Percentiles rank a stretch among this genome's conserved stretches.
phyloP scores from a whole-genome alignment of 257 asterid species.

The Nicotiana undulata region DNA sequence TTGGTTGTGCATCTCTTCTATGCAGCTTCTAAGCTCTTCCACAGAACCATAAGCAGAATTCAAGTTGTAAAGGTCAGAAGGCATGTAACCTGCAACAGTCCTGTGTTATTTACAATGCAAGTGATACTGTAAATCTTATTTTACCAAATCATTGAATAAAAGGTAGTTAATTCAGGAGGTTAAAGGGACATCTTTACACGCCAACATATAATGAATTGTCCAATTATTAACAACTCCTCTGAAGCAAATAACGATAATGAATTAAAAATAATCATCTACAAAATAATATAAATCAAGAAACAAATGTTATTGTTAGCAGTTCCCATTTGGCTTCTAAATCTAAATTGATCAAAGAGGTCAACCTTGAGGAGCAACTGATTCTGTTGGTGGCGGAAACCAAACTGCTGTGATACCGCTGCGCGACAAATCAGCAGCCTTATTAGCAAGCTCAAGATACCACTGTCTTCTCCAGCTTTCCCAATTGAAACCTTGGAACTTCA shows the following conservation, averaged over 20 bases:
- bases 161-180: background rate
- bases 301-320: background rate
- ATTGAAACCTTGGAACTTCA: conserved; percentile 44
- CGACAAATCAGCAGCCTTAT: conserved; percentile 37
- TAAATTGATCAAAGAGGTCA: background rate
- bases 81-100: conserved; percentile 36
- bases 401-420: conserved; percentile 36
- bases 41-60: conserved; percentile 32
- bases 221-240: background rate
- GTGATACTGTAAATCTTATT: background rate
- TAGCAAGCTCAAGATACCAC: conserved; percentile 37
- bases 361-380: conserved; percentile 46
- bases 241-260: background rate
- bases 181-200: background rate
- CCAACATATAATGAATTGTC: background rate
- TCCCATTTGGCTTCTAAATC: background rate
- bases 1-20: conserved; percentile 33
- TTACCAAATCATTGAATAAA: background rate
- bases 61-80: conserved; percentile 41
- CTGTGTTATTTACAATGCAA: background rate
- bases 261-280: background rate
- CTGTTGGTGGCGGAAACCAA: conserved; percentile 44
- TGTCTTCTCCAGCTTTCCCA: conserved; percentile 41
- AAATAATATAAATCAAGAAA: background rate
- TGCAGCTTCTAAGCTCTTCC: conserved; percentile 29